Evolutionary conservation across 495 filamentous ascomycete genomes (phyloP).

Genomic region (Venustampulla echinocandica): DNA sequence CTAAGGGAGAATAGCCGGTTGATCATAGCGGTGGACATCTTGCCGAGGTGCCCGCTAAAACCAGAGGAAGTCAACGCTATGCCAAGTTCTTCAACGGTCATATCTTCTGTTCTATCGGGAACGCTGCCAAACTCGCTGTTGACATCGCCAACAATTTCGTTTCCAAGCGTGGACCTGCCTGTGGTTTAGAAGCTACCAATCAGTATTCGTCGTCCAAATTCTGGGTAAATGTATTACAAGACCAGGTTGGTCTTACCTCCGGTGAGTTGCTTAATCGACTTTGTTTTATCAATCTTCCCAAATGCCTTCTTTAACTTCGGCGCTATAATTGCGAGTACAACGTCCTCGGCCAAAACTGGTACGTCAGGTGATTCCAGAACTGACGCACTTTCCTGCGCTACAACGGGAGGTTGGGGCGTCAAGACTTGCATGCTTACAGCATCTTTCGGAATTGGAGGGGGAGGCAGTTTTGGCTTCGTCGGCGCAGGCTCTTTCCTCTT

Average conservation of each 20-base stretch:
- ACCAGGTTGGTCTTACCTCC: background rate
- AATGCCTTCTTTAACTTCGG: slow-evolving; percentile 6
- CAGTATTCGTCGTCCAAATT: no score
- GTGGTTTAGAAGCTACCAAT: background rate
- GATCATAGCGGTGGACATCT: slow-evolving; percentile 84
- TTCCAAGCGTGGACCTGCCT: slow-evolving; percentile 92
- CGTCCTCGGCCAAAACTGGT: background rate
- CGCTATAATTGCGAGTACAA: slow-evolving; percentile 2
- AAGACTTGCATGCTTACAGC: background rate
- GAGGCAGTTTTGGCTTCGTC: background rate
- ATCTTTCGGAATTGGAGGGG: background rate
- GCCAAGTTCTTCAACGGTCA: slow-evolving; percentile 88
- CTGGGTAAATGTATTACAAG: background rate
- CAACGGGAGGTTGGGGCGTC: background rate
- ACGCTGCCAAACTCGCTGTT: slow-evolving; percentile 96
- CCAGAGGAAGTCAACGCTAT: slow-evolving; percentile 77
- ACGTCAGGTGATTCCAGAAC: background rate
- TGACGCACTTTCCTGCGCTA: background rate
- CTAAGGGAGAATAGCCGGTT: slow-evolving; percentile 89
- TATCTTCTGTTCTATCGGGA: slow-evolving; percentile 95
- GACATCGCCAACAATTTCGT: slow-evolving; percentile 87
- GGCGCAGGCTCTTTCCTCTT: background rate
- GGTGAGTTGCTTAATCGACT: slow-evolving; percentile 1
- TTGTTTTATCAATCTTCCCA: background rate
- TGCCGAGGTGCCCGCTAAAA: slow-evolving; percentile 91